Base-by-base conservation (phyloP, 2,329 filamentous ascomycete species). In the Botrytis elliptica region DNA sequence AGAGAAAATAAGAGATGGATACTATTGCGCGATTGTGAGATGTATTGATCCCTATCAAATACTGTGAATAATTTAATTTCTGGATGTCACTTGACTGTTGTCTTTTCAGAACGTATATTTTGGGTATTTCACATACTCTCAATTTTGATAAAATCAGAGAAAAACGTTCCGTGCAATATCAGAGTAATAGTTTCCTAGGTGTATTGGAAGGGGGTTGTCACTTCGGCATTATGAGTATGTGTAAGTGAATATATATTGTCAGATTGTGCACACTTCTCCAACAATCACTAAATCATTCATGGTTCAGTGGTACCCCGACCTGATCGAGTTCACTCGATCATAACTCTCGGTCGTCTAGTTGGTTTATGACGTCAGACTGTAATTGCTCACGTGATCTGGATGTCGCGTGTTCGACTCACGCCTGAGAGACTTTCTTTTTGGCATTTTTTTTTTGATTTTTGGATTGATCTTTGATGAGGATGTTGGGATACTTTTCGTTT, bases 301-400 rank as follows among this genome's bases (percentile, higher is more conserved):
- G 49, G 66, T 42, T 68, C 66, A 57, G 66, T 57, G 66, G 66
- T 68, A 42, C 0, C 25, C 7, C 40, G 66, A 68, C 66, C 66
- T 52, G 66, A 57, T 57, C 49, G 66, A 68, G 66, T 42, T 68
- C n/a, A 68, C 66, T 57, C 49, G 66, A 57, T 42, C 18, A 68
- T 10, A 18, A 68, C 66, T 68, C 66, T 68, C 46, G 66, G 44
- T 68, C 46, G 46, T 55, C 65, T 68, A 52, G 44, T 52, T 52
- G 46, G 65, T 68, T 68, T 52, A 68, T 66, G 66, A 55, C 66
- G 49, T 57, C 49, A 68, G 66, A 66, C 64, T 66, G 64, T 66
- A 66, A 66, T 66, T 66, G 44, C 18, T 38, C 20, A 49, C 38
- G 29, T n/a, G n/a, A 66, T 66, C 64, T 66, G 64, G 64, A 66